A percentile compares a stretch with the other conserved stretches of the same genome.
Evolutionary conservation across 768 basidiomycete genomes (phyloP).

Genomic region (Podaxis sp.): DNA sequence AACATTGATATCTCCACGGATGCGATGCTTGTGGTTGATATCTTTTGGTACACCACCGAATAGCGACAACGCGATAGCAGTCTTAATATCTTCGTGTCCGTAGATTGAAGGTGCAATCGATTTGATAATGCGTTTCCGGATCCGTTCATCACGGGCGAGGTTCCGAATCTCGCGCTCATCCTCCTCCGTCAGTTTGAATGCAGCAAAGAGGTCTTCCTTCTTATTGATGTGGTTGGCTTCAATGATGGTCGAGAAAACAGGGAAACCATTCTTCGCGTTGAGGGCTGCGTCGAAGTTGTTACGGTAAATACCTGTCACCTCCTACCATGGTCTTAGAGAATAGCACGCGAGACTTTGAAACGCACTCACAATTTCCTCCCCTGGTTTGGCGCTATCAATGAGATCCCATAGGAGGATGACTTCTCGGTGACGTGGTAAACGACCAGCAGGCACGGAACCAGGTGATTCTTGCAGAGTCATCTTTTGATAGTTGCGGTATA

Average conservation of each 20-base stretch:
- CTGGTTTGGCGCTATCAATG: constrained; percentile 97
- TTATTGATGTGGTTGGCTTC: constrained; percentile 99
- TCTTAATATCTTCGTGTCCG: constrained; percentile 99
- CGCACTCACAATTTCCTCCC: constrained; percentile 87
- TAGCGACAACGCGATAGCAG: constrained; percentile 90
- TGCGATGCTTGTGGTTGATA: constrained; percentile 93
- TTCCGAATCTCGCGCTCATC: constrained; percentile 90
- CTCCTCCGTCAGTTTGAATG: constrained; percentile 95
- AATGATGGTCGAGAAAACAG: constrained; percentile 97
- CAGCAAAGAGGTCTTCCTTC: constrained; percentile 99
- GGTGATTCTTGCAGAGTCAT: constrained; percentile 99
- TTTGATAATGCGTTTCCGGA: constrained; percentile 96
- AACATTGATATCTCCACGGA: constrained; percentile 97
- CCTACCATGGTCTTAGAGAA: constrained; percentile 44
- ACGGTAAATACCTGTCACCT: constrained; percentile 96
- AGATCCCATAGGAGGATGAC: constrained; percentile 97
- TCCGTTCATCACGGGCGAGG: constrained; percentile 88
- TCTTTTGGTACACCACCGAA: constrained; percentile 95
- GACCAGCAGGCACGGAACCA: constrained; percentile 96
- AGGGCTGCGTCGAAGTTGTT: constrained; percentile 99
- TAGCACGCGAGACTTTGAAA: constrained; percentile 10
- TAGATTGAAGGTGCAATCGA: constrained; percentile 99
- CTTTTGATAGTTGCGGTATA: constrained; percentile 98
- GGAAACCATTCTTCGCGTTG: constrained; percentile 98
- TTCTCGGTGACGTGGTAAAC: constrained; percentile 94